Conservation (phyloP, 345 rosid species). For the Eucalyptus cladocalyx region DNA sequence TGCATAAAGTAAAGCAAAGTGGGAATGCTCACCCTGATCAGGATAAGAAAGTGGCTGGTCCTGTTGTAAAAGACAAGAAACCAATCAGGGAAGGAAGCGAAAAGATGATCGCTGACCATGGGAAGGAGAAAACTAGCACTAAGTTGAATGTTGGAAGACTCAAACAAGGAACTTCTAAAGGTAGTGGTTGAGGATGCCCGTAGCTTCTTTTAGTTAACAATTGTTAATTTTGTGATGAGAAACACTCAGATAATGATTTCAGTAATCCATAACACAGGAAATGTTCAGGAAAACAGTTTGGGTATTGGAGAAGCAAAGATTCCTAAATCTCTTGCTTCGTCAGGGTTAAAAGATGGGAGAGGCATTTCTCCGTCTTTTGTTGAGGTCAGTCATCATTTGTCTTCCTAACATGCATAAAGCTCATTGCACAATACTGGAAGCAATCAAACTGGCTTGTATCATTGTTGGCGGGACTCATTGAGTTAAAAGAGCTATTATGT, state of each 20-base stretch:
- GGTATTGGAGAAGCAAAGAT: background rate
- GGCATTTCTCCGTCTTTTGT: background rate
- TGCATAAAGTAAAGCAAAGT: background rate
- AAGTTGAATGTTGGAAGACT: background rate
- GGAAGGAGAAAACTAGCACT: background rate
- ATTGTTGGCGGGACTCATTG: background rate
- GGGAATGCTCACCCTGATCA: background rate
- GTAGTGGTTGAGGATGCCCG: background rate
- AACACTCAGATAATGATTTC: background rate
- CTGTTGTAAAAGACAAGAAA: background rate
- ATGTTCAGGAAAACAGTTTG: background rate
- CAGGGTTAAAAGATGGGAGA: background rate
- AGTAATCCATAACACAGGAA: background rate
- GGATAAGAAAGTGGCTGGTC: background rate
- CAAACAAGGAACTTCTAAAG: background rate
- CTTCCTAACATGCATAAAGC: background rate
- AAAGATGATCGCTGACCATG: background rate
- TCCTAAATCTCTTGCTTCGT: background rate
- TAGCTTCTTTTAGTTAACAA: background rate
- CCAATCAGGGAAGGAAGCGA: background rate
- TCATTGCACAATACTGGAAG: background rate
- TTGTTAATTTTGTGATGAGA: background rate
- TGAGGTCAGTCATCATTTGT: background rate
- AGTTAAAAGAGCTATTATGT: background rate
- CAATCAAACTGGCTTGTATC: background rate